Evolutionary conservation across 495 filamentous ascomycete species (phyloP).

Genomic region (Podospora australis): DNA sequence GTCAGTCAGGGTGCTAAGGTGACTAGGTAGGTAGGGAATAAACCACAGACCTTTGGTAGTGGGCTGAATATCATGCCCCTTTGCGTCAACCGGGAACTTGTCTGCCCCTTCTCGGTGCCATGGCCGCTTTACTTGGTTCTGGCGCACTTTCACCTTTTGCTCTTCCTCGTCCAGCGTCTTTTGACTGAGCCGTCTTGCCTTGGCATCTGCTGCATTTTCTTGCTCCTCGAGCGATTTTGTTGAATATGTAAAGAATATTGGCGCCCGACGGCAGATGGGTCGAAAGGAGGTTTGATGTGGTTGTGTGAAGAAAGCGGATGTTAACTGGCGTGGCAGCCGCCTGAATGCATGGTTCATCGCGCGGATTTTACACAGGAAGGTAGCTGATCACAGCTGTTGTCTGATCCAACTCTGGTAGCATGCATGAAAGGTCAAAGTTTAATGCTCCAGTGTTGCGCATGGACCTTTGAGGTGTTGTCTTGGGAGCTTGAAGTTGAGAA

Average conservation of each 20-base stretch:
- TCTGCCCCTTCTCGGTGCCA: slow-evolving; percentile 67
- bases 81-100: slow-evolving; percentile 44
- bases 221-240: too few species aligned
- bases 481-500: too few species aligned
- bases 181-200: slow-evolving; percentile 31
- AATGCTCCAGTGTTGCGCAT: too few species aligned
- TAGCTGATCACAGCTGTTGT: not conserved
- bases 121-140: slow-evolving; percentile 42
- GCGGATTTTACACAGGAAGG: not conserved
- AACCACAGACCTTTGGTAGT: slow-evolving; percentile 55
- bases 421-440: too few species aligned
- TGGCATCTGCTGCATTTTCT: slow-evolving; percentile 17
- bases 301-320: not conserved
- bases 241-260: too few species aligned
- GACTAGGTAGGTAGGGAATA: not conserved
- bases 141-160: slow-evolving; percentile 27
- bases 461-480: too few species aligned
- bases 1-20: too few species aligned
- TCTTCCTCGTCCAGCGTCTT: slow-evolving; percentile 33
- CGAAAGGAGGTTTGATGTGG: not conserved
- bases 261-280: not conserved
- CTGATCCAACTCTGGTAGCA: too few species aligned
- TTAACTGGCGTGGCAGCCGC: slow-evolving; percentile 14
- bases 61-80: slow-evolving; percentile 37
- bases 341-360: slow-evolving; percentile 20